Conservation (phyloP, 2,329 filamentous ascomycete genomes). For the Scolecobasidium constrictum region DNA sequence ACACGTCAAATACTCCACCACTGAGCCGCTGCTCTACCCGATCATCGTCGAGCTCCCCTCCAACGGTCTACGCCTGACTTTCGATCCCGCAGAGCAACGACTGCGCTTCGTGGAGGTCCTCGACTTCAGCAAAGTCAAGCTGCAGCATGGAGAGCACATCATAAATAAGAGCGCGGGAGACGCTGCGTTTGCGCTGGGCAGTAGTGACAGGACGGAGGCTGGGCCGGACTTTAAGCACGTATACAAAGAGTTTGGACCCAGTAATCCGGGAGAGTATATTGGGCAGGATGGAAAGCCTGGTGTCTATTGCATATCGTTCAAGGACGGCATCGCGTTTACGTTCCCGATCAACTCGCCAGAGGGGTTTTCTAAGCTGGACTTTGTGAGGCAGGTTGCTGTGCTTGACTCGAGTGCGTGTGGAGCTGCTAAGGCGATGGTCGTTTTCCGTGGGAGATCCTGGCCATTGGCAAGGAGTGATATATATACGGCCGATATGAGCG, state of each 20-base stretch:
- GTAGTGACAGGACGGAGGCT: slow-evolving; percentile 11
- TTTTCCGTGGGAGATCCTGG: slow-evolving; percentile 89
- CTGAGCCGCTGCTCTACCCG: slow-evolving; percentile 62
- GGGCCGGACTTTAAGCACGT: slow-evolving; percentile 80
- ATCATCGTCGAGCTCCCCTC: slow-evolving; percentile 65
- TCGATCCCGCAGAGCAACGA: slow-evolving; percentile 87
- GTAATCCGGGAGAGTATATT: slow-evolving; percentile 88
- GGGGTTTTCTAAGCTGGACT: slow-evolving; percentile 25
- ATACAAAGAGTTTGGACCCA: slow-evolving; percentile 86
- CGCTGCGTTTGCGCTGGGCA: slow-evolving; percentile 5
- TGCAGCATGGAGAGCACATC: slow-evolving; percentile 75
- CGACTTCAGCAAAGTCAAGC: slow-evolving; percentile 76
- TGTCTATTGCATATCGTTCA: slow-evolving; percentile 85
- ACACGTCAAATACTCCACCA: slow-evolving; percentile 70
- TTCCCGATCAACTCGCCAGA: slow-evolving; percentile 67
- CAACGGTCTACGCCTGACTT: slow-evolving; percentile 82
- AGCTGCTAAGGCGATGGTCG: slow-evolving; percentile 73
- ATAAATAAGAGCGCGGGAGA: slow-evolving; percentile 15
- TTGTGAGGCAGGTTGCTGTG: slow-evolving; percentile 80
- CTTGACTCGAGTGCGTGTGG: slow-evolving; percentile 63
- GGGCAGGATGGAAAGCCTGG: slow-evolving; percentile 45
- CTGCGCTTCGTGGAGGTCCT: slow-evolving; percentile 82
- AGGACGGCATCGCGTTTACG: slow-evolving; percentile 74
- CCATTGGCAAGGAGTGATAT: slow-evolving; percentile 65
- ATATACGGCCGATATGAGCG: slow-evolving; percentile 45